Evolutionary conservation across 768 basidiomycete species (phyloP).

Genomic region (Neoboletus subvelutipes): DNA sequence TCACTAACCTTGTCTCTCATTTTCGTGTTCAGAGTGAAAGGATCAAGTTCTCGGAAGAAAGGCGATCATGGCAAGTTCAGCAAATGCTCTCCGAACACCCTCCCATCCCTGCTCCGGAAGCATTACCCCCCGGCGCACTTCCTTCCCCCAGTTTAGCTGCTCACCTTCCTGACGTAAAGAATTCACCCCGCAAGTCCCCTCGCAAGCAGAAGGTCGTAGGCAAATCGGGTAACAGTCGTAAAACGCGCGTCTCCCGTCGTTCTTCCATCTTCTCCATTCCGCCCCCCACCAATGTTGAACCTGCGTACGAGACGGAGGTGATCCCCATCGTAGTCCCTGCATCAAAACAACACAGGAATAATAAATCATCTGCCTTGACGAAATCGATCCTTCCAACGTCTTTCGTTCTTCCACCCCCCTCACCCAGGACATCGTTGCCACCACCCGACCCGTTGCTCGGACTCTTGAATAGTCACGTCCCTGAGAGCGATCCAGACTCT

Average conservation of each 20-base stretch:
- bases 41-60: conserved; percentile 62
- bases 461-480: conserved; percentile 21
- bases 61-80: conserved; percentile 69
- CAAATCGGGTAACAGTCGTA: conserved; percentile 46
- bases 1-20: too few species aligned
- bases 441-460: conserved; percentile 40
- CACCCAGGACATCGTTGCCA: conserved; percentile 62
- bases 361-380: conserved; percentile 28
- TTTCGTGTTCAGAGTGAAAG: conserved; percentile 52
- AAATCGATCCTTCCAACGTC: conserved; percentile 61
- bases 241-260: conserved; percentile 45
- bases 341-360: conserved; percentile 26
- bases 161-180: conserved; percentile 33
- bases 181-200: conserved; percentile 46
- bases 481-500: conserved; percentile 6
- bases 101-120: conserved; percentile 33
- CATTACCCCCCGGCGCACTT: conserved; percentile 21
- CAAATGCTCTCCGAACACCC: conserved; percentile 59
- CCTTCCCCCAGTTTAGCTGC: conserved; percentile 24
- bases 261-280: conserved; percentile 42
- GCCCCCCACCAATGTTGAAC: conserved; percentile 36
- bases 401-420: conserved; percentile 78
- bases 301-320: conserved; percentile 55
- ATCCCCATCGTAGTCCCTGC: conserved; percentile 34
- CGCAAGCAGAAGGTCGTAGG: conserved; percentile 46